Conservation (phyloP, 805 yeast genomes). For the Candida alai region DNA sequence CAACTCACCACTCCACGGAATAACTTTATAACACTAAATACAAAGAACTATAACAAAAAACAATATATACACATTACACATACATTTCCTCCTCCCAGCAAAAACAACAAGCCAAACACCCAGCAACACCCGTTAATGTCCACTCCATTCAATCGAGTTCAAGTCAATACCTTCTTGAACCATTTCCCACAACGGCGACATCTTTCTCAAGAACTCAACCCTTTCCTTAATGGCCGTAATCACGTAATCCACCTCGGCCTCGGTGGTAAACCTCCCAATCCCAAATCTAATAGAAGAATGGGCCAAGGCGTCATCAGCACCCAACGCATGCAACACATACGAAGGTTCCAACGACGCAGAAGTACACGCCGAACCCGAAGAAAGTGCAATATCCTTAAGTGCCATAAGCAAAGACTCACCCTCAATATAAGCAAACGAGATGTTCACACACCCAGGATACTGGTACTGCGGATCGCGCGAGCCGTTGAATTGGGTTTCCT, state of each 20-base stretch:
- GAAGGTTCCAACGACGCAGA: constrained; percentile 98
- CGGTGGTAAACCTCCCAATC: constrained; percentile 95
- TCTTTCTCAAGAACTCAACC: constrained; percentile 85
- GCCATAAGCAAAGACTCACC: constrained; percentile 98
- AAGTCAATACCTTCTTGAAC: constrained; percentile 97
- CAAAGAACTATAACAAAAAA: too few relatives aligned
- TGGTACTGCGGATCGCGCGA: constrained; percentile 48
- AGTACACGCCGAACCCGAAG: constrained; percentile 98
- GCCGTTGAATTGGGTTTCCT: constrained; percentile 89
- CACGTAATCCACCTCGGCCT: constrained; percentile 92
- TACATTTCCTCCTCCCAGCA: too few relatives aligned
- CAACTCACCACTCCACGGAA: too few relatives aligned
- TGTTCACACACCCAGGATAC: constrained; percentile 93
- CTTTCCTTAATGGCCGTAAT: constrained; percentile 82
- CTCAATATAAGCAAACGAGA: constrained; percentile 95
- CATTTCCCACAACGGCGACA: constrained; percentile 98
- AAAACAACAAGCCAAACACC: too few relatives aligned
- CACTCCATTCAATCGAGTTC: constrained; percentile 94
- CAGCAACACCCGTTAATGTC: constrained; percentile 57
- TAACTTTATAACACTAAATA: too few relatives aligned
- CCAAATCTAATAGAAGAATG: constrained; percentile 98
- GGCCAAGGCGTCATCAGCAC: constrained; percentile 97
- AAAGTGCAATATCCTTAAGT: constrained; percentile 89
- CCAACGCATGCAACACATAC: constrained; percentile 92
- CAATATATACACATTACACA: too few relatives aligned